A percentile compares a stretch with the other conserved stretches of the same genome.
phyloP scores from a whole-genome alignment of 257 asterid genomes.

The Solanum stenotomum region DNA sequence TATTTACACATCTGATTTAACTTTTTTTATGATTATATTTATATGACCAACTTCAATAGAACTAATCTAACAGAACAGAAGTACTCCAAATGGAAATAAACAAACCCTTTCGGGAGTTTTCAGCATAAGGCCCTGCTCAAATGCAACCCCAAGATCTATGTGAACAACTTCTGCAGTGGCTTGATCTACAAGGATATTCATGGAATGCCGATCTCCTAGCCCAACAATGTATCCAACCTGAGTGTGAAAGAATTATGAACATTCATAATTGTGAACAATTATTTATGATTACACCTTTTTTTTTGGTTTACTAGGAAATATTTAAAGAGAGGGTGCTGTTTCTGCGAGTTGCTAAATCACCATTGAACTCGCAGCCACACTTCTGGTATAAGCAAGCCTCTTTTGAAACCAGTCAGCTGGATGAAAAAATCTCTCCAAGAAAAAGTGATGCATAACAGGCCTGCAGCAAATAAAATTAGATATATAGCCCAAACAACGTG shows the following conservation, averaged over 20 bases:
- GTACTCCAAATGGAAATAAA: neutral
- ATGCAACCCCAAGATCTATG: conserved; percentile 97
- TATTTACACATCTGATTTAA: neutral
- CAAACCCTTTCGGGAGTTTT: conserved; percentile 95
- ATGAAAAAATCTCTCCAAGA: conserved; percentile 87
- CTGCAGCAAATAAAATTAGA: conserved; percentile 35
- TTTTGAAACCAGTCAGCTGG: conserved; percentile 98
- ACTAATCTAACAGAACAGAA: conserved; percentile 1
- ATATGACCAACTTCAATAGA: neutral
- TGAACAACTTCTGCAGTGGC: conserved; percentile 97
- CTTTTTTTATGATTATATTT: neutral
- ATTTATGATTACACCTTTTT: neutral
- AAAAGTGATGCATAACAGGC: conserved; percentile 97
- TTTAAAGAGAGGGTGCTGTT: neutral
- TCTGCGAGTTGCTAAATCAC: conserved; percentile 17
- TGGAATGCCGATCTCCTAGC: conserved; percentile 95
- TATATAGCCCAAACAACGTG: conserved; percentile 1
- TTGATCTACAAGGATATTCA: conserved; percentile 90
- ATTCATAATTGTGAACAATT: neutral
- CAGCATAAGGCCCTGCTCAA: conserved; percentile 99
- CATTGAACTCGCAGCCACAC: conserved; percentile 99
- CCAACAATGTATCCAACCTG: conserved; percentile 99
- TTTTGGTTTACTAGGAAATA: neutral
- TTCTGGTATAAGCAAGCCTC: conserved; percentile 93
- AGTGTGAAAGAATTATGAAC: conserved; percentile 1